Conservation (phyloP, 768 basidiomycete genomes). For the Gloeostereum incarnatum region DNA sequence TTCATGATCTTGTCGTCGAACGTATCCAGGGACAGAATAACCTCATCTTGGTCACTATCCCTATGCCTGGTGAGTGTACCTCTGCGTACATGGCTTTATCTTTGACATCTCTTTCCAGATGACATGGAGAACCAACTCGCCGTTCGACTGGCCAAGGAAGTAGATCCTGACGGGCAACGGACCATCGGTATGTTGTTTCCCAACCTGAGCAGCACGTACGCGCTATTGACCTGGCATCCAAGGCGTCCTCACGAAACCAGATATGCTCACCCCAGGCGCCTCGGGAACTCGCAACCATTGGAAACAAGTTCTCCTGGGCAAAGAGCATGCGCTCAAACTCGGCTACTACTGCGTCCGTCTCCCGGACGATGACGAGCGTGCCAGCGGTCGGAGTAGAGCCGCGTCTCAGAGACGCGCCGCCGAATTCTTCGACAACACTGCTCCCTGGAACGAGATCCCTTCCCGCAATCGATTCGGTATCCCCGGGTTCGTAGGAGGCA, state of each 20-base stretch:
- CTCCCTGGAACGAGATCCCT: conserved; percentile 43
- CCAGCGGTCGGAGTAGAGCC: conserved; percentile 19
- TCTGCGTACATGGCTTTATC: background rate
- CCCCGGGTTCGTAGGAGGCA: conserved; percentile 36
- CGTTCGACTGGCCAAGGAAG: conserved; percentile 38
- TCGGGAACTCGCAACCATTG: conserved; percentile 29
- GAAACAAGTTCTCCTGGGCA: conserved; percentile 42
- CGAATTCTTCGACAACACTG: conserved; percentile 34
- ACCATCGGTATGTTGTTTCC: conserved; percentile 44
- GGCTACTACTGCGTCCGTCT: conserved; percentile 61
- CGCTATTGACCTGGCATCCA: background rate
- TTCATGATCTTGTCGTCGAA: conserved; percentile 35
- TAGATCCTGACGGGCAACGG: conserved; percentile 43
- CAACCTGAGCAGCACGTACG: background rate
- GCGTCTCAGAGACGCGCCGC: conserved; percentile 27
- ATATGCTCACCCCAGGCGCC: conserved; percentile 35
- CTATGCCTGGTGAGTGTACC: conserved; percentile 42
- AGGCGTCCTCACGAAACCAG: conserved; percentile 70
- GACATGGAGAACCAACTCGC: conserved; percentile 63
- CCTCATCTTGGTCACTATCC: conserved; percentile 56
- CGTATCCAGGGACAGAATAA: conserved; percentile 42
- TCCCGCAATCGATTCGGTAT: conserved; percentile 46
- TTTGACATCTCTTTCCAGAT: conserved; percentile 24
- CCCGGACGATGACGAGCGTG: conserved; percentile 48
- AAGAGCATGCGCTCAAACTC: conserved; percentile 33